Base-by-base conservation (phyloP, 2,329 filamentous ascomycete genomes). In the Ascochyta lentis region DNA sequence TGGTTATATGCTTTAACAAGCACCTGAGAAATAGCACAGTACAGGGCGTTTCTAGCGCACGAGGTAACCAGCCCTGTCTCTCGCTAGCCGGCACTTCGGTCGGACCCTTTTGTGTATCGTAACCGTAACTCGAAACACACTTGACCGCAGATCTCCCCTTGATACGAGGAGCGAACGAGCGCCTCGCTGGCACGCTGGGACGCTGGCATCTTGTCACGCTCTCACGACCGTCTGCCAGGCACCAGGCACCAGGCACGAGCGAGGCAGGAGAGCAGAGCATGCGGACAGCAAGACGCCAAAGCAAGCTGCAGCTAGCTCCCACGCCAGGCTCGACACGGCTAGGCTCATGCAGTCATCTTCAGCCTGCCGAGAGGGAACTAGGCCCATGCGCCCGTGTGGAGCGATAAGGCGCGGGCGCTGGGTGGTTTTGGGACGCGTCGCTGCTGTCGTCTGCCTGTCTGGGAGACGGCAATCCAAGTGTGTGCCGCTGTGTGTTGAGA, bases 71-170 rank as follows among this genome's bases (percentile, higher is more conserved):
- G 42, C 49, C 49, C 37, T 53, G 49, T 40, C 34, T 37, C 35
- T 29, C 19, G 26, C 45, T 45, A 44, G 34, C 27, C 26, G 34
- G 45, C 33, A 39, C n/a, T 34, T 34, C 46, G 35, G 33, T 34
- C 46, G 27, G 52, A 35, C 33, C 27, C 40, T 46, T 16, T 41
- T 16, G 52, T 54, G 46, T 31, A 46, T 55, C 52, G 53, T 47
- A 50, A 56, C n/a, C 16, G 53, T 47, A 50, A 56, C n/a, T 19
- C 53, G 46, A 56, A 56, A 56, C 53, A 43, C 53, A 35, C 37
- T 29, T 46, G 46, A 13, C 15, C 34, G 45, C 29, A 35, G 9
- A 39, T 39, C 22, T 24, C 31, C 26, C 19, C 39, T 38, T 46
- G 52, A 45, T 31, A 49, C 51, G 51, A 54, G 26, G 27, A 33